Percentiles rank a stretch among this genome's conserved stretches.
Conservation (phyloP, 495 filamentous ascomycete species). For the Aspergillus conjunctus region DNA sequence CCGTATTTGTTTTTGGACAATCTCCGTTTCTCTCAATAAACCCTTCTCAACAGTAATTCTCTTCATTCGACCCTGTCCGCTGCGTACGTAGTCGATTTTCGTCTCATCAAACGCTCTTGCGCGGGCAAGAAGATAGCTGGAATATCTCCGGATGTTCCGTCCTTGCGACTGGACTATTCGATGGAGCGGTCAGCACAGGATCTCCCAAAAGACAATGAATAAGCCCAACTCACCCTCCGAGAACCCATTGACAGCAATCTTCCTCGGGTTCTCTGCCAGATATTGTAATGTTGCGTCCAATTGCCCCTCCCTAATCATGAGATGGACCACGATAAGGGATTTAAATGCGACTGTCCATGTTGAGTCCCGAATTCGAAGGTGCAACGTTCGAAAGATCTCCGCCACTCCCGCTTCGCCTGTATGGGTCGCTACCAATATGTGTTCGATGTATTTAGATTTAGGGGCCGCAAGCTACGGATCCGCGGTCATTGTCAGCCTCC, state of each 20-base stretch:
- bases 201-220: constrained; percentile 1
- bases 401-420: constrained; percentile 93
- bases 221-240: constrained; percentile 73
- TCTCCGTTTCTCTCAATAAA: constrained; percentile 86
- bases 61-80: constrained; percentile 79
- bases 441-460: constrained; percentile 99
- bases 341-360: constrained; percentile 99
- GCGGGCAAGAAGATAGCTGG: constrained; percentile 80
- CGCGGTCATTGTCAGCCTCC: constrained; percentile 19
- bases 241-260: constrained; percentile 85
- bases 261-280: constrained; percentile 78
- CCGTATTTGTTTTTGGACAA: constrained; percentile 84
- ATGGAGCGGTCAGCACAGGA: constrained; percentile 19
- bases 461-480: constrained; percentile 78
- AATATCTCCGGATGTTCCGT: constrained; percentile 90
- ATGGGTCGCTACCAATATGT: constrained; percentile 94
- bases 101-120: constrained; percentile 80
- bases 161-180: constrained; percentile 84
- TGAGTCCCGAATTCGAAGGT: constrained; percentile 85
- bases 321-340: constrained; percentile 87
- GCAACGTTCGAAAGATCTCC: constrained; percentile 91
- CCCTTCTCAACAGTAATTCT: constrained; percentile 90
- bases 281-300: constrained; percentile 84
- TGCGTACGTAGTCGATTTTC: constrained; percentile 86
- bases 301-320: constrained; percentile 97